These are phyloP conservation scores for Boletus subcaerulescens DNA, from an alignment of 768 basidiomycete species.

Conservation along the genomic window DNA sequence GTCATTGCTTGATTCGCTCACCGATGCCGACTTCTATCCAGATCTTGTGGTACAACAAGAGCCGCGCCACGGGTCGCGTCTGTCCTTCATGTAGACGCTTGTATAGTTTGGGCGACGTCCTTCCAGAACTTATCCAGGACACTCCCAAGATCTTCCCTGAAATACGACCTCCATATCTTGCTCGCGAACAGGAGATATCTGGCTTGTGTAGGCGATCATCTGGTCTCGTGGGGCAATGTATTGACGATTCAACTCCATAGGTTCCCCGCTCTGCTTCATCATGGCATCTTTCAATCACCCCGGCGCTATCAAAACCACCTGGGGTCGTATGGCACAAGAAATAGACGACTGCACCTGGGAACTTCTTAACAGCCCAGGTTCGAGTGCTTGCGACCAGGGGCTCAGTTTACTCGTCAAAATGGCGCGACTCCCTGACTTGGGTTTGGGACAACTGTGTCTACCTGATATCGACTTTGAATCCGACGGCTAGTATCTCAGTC, in stretches of 20 bases:
- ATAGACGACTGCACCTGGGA: conserved; percentile 67
- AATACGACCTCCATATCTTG: conserved; percentile 39
- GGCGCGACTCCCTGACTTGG: conserved; percentile 72
- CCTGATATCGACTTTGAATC: conserved; percentile 29
- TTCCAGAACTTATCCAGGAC: conserved; percentile 46
- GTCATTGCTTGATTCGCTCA: conserved; percentile 1
- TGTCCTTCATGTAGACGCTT: conserved; percentile 77
- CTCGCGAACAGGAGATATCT: conserved; percentile 67
- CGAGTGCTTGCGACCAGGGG: conserved; percentile 35
- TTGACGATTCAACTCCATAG: conserved; percentile 35
- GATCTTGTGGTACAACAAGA: conserved; percentile 88
- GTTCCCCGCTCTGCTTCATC: conserved; percentile 75
- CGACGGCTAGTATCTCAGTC: conserved; percentile 9
- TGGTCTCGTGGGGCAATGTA: not conserved
- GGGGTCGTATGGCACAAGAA: conserved; percentile 68
- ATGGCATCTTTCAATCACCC: conserved; percentile 67
- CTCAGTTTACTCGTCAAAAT: conserved; percentile 70
- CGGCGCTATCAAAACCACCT: conserved; percentile 57
- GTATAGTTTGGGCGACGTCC: conserved; percentile 64
- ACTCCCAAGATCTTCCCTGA: conserved; percentile 13
- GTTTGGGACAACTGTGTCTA: conserved; percentile 57
- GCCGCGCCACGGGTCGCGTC: conserved; percentile 62
- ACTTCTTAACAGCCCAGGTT: conserved; percentile 46
- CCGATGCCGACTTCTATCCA: conserved; percentile 23
- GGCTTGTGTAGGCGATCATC: conserved; percentile 60